These are phyloP conservation scores for Lachancea quebecensis DNA, from an alignment of 805 yeast species.

Conservation along the genomic window DNA sequence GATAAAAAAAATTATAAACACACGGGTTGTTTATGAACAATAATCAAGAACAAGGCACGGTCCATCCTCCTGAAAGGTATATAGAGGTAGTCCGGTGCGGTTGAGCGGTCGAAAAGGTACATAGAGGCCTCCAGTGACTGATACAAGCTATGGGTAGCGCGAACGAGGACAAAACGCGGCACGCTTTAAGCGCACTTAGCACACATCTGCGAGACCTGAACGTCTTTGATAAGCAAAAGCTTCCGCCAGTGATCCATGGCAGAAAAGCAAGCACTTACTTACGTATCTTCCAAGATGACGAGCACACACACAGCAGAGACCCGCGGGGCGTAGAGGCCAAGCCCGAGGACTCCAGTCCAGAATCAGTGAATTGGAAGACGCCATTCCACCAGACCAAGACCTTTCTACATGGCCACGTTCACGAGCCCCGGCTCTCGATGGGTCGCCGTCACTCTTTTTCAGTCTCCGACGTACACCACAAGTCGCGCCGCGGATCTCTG, in stretches of 20 bases:
- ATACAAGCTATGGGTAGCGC: not conserved
- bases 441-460: not conserved
- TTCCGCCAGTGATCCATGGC: constrained; percentile 25
- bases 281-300: constrained; percentile 30
- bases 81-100: no score
- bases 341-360: not conserved
- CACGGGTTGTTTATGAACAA: no score
- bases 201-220: constrained; percentile 23
- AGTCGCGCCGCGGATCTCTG: not conserved
- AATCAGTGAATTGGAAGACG: not conserved
- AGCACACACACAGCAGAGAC: not conserved
- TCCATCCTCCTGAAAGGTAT: no score
- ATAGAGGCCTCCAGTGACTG: not conserved
- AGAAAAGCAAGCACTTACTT: constrained; percentile 31
- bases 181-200: constrained; percentile 4
- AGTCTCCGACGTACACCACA: not conserved
- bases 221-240: constrained; percentile 18
- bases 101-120: not conserved
- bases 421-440: not conserved
- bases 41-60: no score
- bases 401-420: not conserved
- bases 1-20: no score
- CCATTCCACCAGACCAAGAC: not conserved
- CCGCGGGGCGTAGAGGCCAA: not conserved
- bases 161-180: not conserved